These are phyloP conservation scores for Auricularia auricula-judae DNA, from an alignment of 768 basidiomycete genomes.

Conservation along the genomic window DNA sequence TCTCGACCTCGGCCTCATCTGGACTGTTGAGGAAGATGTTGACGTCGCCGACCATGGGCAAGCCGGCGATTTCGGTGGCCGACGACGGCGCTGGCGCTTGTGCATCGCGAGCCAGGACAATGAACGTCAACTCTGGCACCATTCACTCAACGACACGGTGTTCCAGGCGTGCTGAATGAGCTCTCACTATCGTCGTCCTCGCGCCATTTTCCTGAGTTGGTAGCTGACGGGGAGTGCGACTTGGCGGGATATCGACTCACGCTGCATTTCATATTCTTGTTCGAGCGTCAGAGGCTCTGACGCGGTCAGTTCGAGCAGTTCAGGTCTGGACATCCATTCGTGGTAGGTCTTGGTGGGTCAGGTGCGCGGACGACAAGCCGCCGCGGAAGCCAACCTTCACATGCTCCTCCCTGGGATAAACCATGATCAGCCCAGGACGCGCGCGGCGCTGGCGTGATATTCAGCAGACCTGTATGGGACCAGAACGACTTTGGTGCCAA, in stretches of 20 bases:
- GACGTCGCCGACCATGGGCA: conserved; percentile 83
- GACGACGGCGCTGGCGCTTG: conserved; percentile 9
- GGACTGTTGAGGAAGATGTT: conserved; percentile 69
- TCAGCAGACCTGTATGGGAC: conserved; percentile 59
- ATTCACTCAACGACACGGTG: neutral
- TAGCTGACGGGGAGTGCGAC: neutral
- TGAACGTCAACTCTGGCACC: conserved; percentile 73
- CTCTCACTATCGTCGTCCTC: conserved; percentile 67
- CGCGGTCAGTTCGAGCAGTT: conserved; percentile 66
- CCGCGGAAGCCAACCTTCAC: conserved; percentile 23
- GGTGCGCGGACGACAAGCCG: neutral
- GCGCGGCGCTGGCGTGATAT: neutral
- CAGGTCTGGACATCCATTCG: conserved; percentile 75
- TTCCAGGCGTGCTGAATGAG: neutral
- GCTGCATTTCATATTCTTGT: conserved; percentile 84
- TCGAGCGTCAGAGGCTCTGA: conserved; percentile 73
- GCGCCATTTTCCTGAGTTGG: conserved; percentile 64
- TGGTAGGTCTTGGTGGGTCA: conserved; percentile 55
- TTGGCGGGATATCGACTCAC: conserved; percentile 28
- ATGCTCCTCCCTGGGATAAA: conserved; percentile 28
- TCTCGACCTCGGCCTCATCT: conserved; percentile 76
- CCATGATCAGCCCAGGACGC: conserved; percentile 35
- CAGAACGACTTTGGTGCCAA: conserved; percentile 57
- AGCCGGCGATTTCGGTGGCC: conserved; percentile 20
- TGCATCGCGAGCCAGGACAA: conserved; percentile 50